Base-by-base conservation (phyloP, 1,284 basidiomycete genomes). In the Mrakiaceae sp. region DNA sequence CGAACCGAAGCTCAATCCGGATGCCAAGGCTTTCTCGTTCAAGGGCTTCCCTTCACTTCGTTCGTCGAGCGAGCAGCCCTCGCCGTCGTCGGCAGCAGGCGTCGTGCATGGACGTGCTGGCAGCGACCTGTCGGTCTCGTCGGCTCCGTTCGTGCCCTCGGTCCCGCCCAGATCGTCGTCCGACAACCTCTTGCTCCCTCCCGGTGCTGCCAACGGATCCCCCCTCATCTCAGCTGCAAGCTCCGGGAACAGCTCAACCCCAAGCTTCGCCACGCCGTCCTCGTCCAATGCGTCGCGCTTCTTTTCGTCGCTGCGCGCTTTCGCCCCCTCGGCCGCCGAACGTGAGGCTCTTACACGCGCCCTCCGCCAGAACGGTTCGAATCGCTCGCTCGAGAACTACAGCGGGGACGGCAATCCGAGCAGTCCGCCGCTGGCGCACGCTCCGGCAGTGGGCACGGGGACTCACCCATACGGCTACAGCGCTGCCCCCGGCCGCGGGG, bases 321-420 rank as follows among this genome's bases (percentile, higher is more conserved):
- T 90, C 74, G 87, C 86, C 47, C 87, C 87, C 53, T 88, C 86
- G 66, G 85, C 84, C 64, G 87, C 84, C 68, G 87, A 90, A 79
- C 84, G 88, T 59, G 84, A 87, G 75, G 87, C 80, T 60, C 79
- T 90, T 27, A 63, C 61, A 16, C 61, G 65, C 4, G 65, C 65
- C 12, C 48, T 66, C 6, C 40, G 60, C 3, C 43, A 50, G 44
- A 51, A 47, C 42, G 56, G 60, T 8, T 49, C 44, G 8, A 59
- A 58, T 14, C 58, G 58, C 9, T 16, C 27, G 50, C 51, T 58
- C 51, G 55, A 64, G 16, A 47, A 44, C 43, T 51, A 43, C 42
- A 44, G 43, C 55, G 63, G 51, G 40, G 44, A n/a, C 39, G 42
- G 27, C 47, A 27, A 53, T 44, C 42, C 8, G 27, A 44, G 11